Base-by-base conservation (phyloP, 2,329 filamentous ascomycete genomes). In the Polychaeton citri region DNA sequence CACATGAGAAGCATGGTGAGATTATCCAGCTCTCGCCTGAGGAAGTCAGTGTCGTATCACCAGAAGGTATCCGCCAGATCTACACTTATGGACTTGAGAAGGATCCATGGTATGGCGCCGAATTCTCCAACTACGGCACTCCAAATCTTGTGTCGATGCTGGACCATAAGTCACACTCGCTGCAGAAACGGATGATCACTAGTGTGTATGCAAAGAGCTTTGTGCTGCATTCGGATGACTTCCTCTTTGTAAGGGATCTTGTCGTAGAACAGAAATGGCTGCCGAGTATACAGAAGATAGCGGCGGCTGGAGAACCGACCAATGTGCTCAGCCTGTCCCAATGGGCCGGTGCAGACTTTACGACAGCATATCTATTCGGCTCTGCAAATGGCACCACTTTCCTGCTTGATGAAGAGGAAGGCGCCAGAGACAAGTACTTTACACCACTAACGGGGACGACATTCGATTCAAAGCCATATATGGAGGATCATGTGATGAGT, bases 1-100 rank as follows among this genome's bases (percentile, higher is more conserved):
- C 72, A 6, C 73, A 79, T 52, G 55, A 63, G 26, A 61, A 58
- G 20, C 54, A 71, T 4, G 76, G 75, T 0, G 78, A 2, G 69
- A 75, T 30, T 66, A 65, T 4, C 5, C 24, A 28, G 24, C 24
- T 28, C 24, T 28, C 24, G 7, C 24, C 24, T 10, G 24, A 12
- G 5, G 24, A 28, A 15, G 24, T 28, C 12, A 28, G 24, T 28
- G 24, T 28, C 7, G 24, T 15, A 5, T 28, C 24, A 3, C 24
- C 15, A 5, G 24, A 28, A 28, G 74, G 75, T 1, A 66, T 87
- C 36, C 69, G 74, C 38, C 70, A 72, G 2, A 67, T 87, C 7
- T 87, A 86, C 54, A 68, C 71, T 2, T 80, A 79, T 3, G 79
- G 79, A 0, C 85, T 79, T 48, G 79, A 83, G 47, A 86, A 86